phyloP scores from a whole-genome alignment of 768 basidiomycete species.

The Boletus sensibilis region DNA sequence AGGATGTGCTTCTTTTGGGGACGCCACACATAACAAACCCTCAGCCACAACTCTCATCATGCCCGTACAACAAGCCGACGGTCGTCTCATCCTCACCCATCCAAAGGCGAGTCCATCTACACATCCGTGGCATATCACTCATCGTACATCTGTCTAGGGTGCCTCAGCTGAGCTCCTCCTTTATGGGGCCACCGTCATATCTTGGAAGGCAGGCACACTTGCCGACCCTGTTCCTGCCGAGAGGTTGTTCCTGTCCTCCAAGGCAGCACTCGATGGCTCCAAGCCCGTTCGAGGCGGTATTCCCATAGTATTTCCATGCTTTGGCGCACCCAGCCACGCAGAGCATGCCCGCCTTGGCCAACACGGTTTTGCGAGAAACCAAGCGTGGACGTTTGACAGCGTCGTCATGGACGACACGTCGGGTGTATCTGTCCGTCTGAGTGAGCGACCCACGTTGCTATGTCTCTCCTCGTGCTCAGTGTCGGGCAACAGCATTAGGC shows the following conservation, averaged over 20 bases:
- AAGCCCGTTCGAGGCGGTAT: constrained; percentile 68
- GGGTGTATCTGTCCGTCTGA: constrained; percentile 72
- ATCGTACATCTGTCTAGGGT: constrained; percentile 44
- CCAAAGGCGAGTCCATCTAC: constrained; percentile 47
- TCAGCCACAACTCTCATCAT: constrained; percentile 34
- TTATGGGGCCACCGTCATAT: constrained; percentile 85
- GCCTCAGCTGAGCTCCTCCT: constrained; percentile 61
- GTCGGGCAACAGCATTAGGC: constrained; percentile 49
- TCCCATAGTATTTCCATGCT: constrained; percentile 79
- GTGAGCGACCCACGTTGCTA: constrained; percentile 43
- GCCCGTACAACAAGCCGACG: constrained; percentile 51
- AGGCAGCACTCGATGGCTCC: constrained; percentile 74
- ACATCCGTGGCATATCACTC: neutral
- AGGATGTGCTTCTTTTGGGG: constrained; percentile 10
- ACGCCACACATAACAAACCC: constrained; percentile 22
- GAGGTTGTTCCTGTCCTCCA: constrained; percentile 78
- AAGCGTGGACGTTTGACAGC: constrained; percentile 66
- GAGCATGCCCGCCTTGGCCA: constrained; percentile 72
- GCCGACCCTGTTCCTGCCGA: constrained; percentile 46
- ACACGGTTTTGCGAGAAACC: constrained; percentile 89
- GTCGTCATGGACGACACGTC: constrained; percentile 65
- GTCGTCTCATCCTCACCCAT: constrained; percentile 53
- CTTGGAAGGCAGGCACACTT: constrained; percentile 66
- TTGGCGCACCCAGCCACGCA: constrained; percentile 77
- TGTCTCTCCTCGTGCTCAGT: neutral